Percentiles rank a stretch among this genome's conserved stretches.
These are phyloP conservation scores for Zoysia pacifica DNA, from an alignment of 176 grass and related monocot genomes.

Conservation along the genomic window DNA sequence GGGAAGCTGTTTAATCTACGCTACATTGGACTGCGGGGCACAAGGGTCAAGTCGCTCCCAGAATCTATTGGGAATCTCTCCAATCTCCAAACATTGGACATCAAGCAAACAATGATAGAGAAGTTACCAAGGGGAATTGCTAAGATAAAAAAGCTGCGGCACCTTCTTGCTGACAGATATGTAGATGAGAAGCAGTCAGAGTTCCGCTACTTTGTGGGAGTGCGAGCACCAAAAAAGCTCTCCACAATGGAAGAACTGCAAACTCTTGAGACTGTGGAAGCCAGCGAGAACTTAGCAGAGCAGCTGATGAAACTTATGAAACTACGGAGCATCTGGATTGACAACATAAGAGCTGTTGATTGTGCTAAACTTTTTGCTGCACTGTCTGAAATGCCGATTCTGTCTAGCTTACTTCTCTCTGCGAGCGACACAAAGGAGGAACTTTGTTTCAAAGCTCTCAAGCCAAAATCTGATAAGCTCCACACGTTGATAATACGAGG, in stretches of 20 bases:
- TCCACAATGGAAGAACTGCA: conserved; percentile 19
- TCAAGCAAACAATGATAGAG: conserved; percentile 34
- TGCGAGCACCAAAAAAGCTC: neutral
- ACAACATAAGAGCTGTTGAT: conserved; percentile 9
- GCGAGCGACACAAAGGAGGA: conserved; percentile 9
- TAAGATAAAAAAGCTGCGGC: conserved; percentile 6
- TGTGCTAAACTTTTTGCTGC: conserved; percentile 18
- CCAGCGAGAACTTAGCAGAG: conserved; percentile 4
- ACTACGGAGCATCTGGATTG: neutral
- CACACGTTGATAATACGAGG: conserved; percentile 33
- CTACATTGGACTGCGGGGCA: conserved; percentile 27
- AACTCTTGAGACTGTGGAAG: conserved; percentile 17
- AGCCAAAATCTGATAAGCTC: neutral
- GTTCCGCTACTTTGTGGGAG: neutral
- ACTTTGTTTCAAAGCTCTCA: conserved; percentile 1
- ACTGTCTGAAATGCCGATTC: neutral
- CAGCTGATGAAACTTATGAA: conserved; percentile 1
- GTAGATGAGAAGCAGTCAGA: neutral
- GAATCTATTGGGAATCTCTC: conserved; percentile 5
- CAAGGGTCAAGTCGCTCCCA: conserved; percentile 21
- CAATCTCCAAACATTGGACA: conserved; percentile 5
- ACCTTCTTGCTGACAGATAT: conserved; percentile 25
- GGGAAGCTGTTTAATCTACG: conserved; percentile 24
- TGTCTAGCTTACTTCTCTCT: conserved; percentile 32
- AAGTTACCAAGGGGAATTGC: conserved; percentile 5